Percentiles rank a stretch among this genome's conserved stretches.
Conservation (phyloP, 1,284 basidiomycete species). For the Malassezia caprae region DNA sequence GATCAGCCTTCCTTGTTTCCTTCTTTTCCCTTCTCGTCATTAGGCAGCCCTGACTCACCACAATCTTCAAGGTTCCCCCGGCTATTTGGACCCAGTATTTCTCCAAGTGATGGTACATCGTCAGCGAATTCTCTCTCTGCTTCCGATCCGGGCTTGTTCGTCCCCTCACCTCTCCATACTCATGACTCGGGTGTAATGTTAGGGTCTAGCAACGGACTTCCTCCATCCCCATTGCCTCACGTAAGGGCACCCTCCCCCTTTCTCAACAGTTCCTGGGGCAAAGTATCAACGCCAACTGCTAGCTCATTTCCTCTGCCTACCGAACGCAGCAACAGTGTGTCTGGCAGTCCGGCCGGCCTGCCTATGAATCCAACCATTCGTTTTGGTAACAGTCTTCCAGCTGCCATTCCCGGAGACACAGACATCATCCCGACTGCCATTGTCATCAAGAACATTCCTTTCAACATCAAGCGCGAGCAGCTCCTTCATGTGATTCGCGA, state of each 20-base stretch:
- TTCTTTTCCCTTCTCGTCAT: background rate
- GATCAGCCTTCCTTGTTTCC: background rate
- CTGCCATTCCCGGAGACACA: slow-evolving; percentile 56
- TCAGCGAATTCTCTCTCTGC: background rate
- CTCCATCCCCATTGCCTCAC: background rate
- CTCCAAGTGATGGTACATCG: background rate
- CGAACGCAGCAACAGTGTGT: background rate
- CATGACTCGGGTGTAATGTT: background rate
- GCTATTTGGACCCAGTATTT: background rate
- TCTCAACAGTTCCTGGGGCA: background rate
- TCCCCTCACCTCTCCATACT: background rate
- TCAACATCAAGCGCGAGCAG: slow-evolving; percentile 91
- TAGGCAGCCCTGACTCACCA: background rate
- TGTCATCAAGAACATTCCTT: slow-evolving; percentile 99
- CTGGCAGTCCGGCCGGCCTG: background rate
- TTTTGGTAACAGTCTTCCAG: slow-evolving; percentile 3
- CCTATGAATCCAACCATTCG: slow-evolving; percentile 1
- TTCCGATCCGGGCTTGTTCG: background rate
- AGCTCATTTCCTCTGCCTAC: background rate
- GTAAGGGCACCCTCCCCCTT: background rate
- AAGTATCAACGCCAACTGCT: background rate
- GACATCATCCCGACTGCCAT: slow-evolving; percentile 98
- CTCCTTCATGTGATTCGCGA: slow-evolving; percentile 90
- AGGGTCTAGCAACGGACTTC: background rate
- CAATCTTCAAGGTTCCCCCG: background rate